A percentile compares a stretch with the other conserved stretches of the same genome.
Evolutionary conservation across 2,329 filamentous ascomycete genomes (phyloP).

Genomic region (Endothia cerciana): DNA sequence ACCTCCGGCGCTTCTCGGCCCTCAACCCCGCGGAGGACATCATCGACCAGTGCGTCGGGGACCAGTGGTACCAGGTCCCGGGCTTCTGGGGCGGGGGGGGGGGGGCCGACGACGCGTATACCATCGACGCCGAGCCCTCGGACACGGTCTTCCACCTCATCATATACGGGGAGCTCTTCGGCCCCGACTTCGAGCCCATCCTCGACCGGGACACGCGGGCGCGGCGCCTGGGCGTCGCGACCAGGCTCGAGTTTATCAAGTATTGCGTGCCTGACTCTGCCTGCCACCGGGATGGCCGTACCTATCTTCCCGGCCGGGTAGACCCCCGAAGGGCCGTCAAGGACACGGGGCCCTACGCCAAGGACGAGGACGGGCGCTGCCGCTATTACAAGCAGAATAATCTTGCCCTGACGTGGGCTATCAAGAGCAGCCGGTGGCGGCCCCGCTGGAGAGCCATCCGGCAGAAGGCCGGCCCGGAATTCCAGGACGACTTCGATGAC

Average conservation of each 20-base stretch:
- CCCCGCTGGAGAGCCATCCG: neutral
- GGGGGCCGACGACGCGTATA: constrained; percentile 18
- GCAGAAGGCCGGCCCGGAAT: neutral
- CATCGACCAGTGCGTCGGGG: constrained; percentile 19
- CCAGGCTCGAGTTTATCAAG: constrained; percentile 23
- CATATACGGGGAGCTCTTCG: constrained; percentile 26
- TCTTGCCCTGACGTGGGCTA: neutral
- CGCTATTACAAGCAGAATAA: neutral
- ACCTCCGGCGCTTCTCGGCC: constrained; percentile 20
- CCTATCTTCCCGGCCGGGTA: no score
- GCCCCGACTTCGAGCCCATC: neutral
- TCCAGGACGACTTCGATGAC: neutral
- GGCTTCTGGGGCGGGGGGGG: constrained; percentile 18
- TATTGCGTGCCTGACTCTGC: constrained; percentile 23
- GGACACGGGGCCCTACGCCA: neutral
- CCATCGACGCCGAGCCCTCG: constrained; percentile 10
- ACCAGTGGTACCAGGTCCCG: constrained; percentile 19
- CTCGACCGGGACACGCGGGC: constrained; percentile 3
- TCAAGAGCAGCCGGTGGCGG: neutral
- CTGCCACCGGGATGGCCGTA: neutral
- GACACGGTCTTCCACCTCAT: constrained; percentile 21
- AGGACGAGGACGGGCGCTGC: neutral
- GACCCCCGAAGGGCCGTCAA: neutral
- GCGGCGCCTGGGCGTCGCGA: neutral
- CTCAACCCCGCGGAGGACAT: constrained; percentile 20